These are phyloP conservation scores for Macrotyloma uniflorum DNA, from an alignment of 306 rosid species.

Conservation along the genomic window DNA sequence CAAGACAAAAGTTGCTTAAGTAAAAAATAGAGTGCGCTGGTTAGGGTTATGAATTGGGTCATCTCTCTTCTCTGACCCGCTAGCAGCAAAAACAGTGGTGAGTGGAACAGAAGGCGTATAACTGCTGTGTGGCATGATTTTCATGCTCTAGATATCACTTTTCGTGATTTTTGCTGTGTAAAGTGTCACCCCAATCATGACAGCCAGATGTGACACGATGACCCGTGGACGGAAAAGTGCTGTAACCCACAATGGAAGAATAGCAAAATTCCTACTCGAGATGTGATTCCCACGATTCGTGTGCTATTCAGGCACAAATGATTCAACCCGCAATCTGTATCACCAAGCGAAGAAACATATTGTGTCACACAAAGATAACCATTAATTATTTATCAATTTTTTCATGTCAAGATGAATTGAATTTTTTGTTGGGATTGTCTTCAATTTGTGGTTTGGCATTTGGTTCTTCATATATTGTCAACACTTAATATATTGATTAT, in stretches of 20 bases:
- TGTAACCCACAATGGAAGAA: no score
- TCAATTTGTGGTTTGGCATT: constrained; percentile 19
- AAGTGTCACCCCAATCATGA: no score
- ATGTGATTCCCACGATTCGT: no score
- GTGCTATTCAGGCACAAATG: no score
- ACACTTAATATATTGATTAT: not conserved
- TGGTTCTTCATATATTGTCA: constrained; percentile 7
- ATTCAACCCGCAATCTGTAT: not conserved
- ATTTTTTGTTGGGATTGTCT: constrained; percentile 18
- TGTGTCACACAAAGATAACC: not conserved
- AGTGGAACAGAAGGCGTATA: not conserved
- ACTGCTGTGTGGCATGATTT: not conserved
- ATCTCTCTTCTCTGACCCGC: not conserved
- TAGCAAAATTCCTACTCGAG: no score
- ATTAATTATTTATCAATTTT: constrained; percentile 11
- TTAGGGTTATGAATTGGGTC: not conserved
- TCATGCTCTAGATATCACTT: no score
- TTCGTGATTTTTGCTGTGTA: no score
- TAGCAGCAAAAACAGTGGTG: not conserved
- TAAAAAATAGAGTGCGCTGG: not conserved
- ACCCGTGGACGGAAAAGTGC: no score
- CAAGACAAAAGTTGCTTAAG: not conserved
- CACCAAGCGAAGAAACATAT: not conserved
- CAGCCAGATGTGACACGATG: no score
- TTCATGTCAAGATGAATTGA: not conserved